phyloP scores from a whole-genome alignment of 306 rosid genomes.

The Ceratonia siliqua region DNA sequence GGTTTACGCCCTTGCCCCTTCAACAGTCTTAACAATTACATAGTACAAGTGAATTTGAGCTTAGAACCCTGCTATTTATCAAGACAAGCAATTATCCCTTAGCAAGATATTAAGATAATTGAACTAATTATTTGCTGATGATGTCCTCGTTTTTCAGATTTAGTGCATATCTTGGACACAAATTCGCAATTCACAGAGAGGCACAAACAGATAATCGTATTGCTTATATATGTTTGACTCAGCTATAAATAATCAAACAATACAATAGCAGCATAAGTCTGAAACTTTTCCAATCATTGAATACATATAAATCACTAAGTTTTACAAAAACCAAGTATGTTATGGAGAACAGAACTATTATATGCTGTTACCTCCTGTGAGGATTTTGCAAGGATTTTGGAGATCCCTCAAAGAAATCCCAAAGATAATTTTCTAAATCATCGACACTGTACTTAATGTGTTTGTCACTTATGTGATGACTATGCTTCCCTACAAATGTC shows the following conservation, averaged over 20 bases:
- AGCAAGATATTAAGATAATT: not conserved
- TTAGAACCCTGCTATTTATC: not conserved
- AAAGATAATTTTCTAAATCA: constrained; percentile 55
- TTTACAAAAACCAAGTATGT: no score
- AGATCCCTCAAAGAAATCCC: constrained; percentile 67
- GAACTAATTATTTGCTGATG: not conserved
- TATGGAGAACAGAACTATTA: constrained; percentile 3
- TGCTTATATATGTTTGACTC: not conserved
- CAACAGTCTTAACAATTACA: not conserved
- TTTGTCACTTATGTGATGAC: constrained; percentile 49
- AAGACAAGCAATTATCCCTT: no score
- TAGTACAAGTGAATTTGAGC: not conserved
- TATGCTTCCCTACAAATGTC: constrained; percentile 54
- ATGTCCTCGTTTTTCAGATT: not conserved
- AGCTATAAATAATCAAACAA: not conserved
- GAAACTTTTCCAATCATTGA: not conserved
- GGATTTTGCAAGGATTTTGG: constrained; percentile 50
- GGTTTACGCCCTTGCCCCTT: not conserved
- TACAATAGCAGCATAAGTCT: constrained; percentile 20
- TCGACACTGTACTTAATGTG: constrained; percentile 57
- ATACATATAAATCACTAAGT: no score
- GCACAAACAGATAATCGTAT: not conserved
- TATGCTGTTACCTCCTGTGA: constrained; percentile 44
- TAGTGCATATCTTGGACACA: not conserved
- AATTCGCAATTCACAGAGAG: not conserved